These are phyloP conservation scores for Didymella segeticola DNA, from an alignment of 2,329 filamentous ascomycete genomes.

Conservation along the genomic window DNA sequence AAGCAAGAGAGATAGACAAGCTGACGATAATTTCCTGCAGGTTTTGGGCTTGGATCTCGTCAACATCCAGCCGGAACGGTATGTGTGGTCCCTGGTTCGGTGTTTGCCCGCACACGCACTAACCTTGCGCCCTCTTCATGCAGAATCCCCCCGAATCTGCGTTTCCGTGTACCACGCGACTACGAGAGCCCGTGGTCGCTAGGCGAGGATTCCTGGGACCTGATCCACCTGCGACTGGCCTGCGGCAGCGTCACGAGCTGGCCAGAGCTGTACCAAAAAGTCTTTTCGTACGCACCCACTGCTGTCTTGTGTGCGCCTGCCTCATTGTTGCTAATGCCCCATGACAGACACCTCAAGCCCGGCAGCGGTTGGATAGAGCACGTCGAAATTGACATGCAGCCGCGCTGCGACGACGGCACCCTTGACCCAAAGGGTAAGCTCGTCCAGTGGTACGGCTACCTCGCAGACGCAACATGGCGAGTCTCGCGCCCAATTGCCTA, in stretches of 20 bases:
- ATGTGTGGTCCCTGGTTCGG: conserved; percentile 50
- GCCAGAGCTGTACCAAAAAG: conserved; percentile 74
- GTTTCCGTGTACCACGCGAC: conserved; percentile 73
- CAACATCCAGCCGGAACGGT: conserved; percentile 66
- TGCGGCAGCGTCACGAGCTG: conserved; percentile 79
- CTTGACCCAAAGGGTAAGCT: conserved; percentile 65
- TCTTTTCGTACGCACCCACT: conserved; percentile 63
- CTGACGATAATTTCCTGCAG: conserved; percentile 42
- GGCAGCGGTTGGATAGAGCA: conserved; percentile 81
- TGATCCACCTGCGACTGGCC: conserved; percentile 83
- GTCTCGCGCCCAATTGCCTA: conserved; percentile 71
- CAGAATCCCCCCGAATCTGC: conserved; percentile 74
- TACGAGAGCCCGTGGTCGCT: conserved; percentile 78
- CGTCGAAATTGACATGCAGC: conserved; percentile 84
- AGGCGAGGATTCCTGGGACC: conserved; percentile 74
- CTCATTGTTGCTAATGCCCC: conserved; percentile 28
- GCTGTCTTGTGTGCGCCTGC: conserved; percentile 2
- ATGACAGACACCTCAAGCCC: conserved; percentile 74
- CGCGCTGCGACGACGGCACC: conserved; percentile 72
- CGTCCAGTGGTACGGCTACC: conserved; percentile 71
- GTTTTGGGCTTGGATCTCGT: conserved; percentile 68
- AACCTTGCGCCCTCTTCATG: conserved; percentile 33
- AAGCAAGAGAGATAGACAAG: conserved; percentile 30
- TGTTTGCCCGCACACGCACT: conserved; percentile 40
- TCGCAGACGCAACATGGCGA: conserved; percentile 71